Percentiles rank a stretch among this genome's conserved stretches.
Conservation (phyloP, 225 moss, liverwort and hornwort genomes). For the Takakia lepidozioides region DNA sequence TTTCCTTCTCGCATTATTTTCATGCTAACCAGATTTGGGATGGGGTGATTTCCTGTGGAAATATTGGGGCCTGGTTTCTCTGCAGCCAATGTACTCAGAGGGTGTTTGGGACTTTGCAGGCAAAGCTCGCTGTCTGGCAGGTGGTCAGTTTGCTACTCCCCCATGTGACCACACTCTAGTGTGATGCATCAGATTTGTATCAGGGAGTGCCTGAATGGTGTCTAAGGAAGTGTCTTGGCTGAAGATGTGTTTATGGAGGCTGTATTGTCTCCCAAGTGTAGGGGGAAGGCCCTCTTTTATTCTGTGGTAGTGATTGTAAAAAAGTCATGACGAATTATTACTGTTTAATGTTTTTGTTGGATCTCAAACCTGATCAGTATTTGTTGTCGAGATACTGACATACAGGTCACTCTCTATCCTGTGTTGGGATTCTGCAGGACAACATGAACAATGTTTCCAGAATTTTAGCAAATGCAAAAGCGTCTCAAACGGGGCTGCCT, state of each 20-base stretch:
- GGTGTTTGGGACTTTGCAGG: slow-evolving; percentile 74
- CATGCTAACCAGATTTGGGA: not conserved
- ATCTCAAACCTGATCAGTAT: too few relatives aligned
- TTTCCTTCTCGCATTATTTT: not conserved
- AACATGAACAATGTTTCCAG: slow-evolving; percentile 72
- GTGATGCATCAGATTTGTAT: too few relatives aligned
- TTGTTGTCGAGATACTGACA: slow-evolving; percentile 4
- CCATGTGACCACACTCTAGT: too few relatives aligned
- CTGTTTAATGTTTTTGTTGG: not conserved
- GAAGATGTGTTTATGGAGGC: not conserved
- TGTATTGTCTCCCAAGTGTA: not conserved
- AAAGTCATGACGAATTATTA: not conserved
- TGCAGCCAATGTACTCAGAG: slow-evolving; percentile 88
- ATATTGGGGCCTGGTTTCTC: slow-evolving; percentile 1
- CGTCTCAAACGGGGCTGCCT: slow-evolving; percentile 43
- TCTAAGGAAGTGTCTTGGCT: not conserved
- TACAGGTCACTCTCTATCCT: not conserved
- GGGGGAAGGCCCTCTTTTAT: not conserved
- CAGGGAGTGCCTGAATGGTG: not conserved
- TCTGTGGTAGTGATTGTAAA: too few relatives aligned
- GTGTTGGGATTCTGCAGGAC: slow-evolving; percentile 29
- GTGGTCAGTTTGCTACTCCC: too few relatives aligned
- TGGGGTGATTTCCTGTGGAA: too few relatives aligned
- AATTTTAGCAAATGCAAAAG: slow-evolving; percentile 51
- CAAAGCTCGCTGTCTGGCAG: slow-evolving; percentile 75